Evolutionary conservation across 352 stramenopile genomes (phyloP), one percentile per base, ranked within the genome.

Genomic region (Pythium biforme): DNA sequence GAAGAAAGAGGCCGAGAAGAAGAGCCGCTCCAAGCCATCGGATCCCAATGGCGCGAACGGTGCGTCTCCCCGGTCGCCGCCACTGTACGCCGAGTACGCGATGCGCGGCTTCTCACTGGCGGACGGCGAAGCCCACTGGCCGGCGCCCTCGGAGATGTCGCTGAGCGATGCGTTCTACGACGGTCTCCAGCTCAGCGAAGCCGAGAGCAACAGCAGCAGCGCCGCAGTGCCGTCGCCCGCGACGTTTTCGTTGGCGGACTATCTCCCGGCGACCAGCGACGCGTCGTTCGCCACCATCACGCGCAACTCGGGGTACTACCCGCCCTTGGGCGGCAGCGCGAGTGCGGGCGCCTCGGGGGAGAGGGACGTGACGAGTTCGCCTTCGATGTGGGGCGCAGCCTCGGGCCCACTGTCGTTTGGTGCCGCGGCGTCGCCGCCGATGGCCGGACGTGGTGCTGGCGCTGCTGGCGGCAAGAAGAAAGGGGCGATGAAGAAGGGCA

Each of bases 291-390:
- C 82, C 37, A 72, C 70, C 40, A 77, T 91, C 59, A 94, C 82
- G 39, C 68, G 83, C 22, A 80, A 92, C 25, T 91, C 76, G 17
- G 84, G 84, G 17, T 92, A 90, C 65, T 92, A 87, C 53, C 84
- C 84, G 12, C 72, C 71, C 9, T 64, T 94, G 2, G 77, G 77
- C 27, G 59, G 51, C 14, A 11, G 8, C 3, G 14, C 8, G 23
- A 22, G 29, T 19, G 37, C 25, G 29, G 61, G 39, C 11, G 22
- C 29, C 27, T n/a, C 61, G 12, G 15, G 9, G 1, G 37, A 43
- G 11, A 54, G 53, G 34, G 45, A 52, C n/a, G 54, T 57, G 59
- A 56, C 65, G 4, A 77, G 75, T 5, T 75, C 79, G 4, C 66
- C 70, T 23, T 60, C 54, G 3, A 74, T 73, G 15, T 87, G 79